Evolutionary conservation across 169 alveolate species (phyloP), one percentile per base, ranked within the genome.

Genomic region (Cryptosporidium ubiquitum): DNA sequence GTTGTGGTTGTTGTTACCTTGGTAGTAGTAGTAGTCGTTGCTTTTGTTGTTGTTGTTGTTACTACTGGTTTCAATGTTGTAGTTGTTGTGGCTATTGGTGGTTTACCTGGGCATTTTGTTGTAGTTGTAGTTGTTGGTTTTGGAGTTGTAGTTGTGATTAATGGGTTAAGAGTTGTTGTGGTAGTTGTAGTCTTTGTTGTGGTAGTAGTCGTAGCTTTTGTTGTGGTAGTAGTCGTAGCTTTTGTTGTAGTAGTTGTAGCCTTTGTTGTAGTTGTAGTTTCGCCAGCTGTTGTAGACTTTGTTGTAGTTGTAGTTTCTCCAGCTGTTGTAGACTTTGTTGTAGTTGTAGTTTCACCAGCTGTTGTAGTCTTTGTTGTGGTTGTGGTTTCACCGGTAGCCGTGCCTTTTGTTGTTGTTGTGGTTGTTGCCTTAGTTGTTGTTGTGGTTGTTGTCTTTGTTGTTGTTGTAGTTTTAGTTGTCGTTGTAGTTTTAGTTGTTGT

Each of bases 91-190:
- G 84, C 57, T 39, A 55, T 70, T 26, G 61, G 49, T 20, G 42
- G 47, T 5, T 20, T 20, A 42, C 49, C 57, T 29, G 84, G 51
- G 3, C 16, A 0, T 49, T 23, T 70, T 70, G 84, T 70, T 16
- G 69, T 57, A 5, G 85, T 73, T 52, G 85, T 73, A 10, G 85
- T 73, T 4, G 85, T 73, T n/a, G 85, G 58, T 2, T 64, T 64
- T 49, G 10, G 58, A 7, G 55, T 73, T 55, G 85, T 73, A 10
- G 85, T 73, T 29, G 85, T 70, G 26, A 55, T 73, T 9, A 42
- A 52, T 29, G 69, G 58, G 18, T 61, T 35, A 31, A 51, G 58
- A 29, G 37, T 40, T 26, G 84, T 70, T 3, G 84, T 70, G 0
- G 84, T 70, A 0, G 84, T 70, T 16, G 84, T 70, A 2, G 68